phyloP scores from a whole-genome alignment of 179 eudicot species.

The Beta corolliflora region DNA sequence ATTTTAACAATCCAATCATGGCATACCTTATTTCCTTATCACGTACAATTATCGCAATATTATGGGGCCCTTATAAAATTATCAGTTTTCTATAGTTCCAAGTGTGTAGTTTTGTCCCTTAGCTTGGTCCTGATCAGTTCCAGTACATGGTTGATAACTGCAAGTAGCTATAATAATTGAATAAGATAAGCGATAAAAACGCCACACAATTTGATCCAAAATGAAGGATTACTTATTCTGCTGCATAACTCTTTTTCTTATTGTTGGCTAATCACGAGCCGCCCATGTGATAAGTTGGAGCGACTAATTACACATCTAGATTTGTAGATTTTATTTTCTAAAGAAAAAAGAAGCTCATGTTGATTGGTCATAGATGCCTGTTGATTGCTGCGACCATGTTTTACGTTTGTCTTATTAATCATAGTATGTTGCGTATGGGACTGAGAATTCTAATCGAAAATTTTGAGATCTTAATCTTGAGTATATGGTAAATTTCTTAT shows the following conservation, averaged over 20 bases:
- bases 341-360: too few relatives aligned
- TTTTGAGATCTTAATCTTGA: too few relatives aligned
- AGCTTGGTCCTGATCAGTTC: neutral
- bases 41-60: neutral
- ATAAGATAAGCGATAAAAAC: conserved; percentile 1
- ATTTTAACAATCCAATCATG: neutral
- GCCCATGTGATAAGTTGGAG: conserved; percentile 2
- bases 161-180: conserved; percentile 3
- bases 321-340: neutral
- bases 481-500: too few relatives aligned
- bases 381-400: too few relatives aligned
- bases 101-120: neutral
- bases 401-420: too few relatives aligned
- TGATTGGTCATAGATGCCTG: too few relatives aligned
- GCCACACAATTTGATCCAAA: neutral
- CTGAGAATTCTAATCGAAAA: too few relatives aligned
- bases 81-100: neutral
- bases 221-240: neutral
- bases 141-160: neutral
- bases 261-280: neutral
- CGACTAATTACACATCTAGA: neutral
- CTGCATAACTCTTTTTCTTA: neutral
- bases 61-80: neutral
- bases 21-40: neutral
- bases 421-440: too few relatives aligned